Evolutionary conservation across 208 protist genomes (phyloP), one percentile per base, ranked within the genome.

Genomic region (Wallacemonas sp.): DNA sequence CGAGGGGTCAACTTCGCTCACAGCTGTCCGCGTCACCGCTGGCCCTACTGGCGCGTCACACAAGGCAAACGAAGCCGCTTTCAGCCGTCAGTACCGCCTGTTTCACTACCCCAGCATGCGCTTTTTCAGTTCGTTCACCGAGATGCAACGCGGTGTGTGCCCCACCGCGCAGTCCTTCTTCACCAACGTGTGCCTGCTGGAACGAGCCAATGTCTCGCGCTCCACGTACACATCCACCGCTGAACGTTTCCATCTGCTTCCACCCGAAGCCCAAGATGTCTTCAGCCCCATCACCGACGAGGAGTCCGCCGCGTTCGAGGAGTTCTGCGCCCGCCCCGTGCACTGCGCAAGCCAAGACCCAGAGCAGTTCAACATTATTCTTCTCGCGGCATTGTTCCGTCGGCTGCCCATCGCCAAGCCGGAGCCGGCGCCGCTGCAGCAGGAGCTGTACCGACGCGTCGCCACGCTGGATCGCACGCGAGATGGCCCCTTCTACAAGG

Each of bases 101-200:
- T 57, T 57, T 21, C 50, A 57, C 30, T 44, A 9, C 39, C 87
- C 87, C n/a, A 52, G 52, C 46, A 93, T 93, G 87, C 42, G 68
- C 8, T 69, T 83, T 41, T 93, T 93, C 68, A 33, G 66, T 41
- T 93, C 87, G 0, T 93, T 93, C 71, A 84, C 81, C 1, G 83
- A 93, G 38, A 93, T 93, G 87, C 81, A 91, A 57, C 77, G 70
- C 52, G 62, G 68, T 1, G 81, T 93, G 3, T 78, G 79, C 17
- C 87, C 87, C 21, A 93, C 83, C 9, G 83, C 73, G 32, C 63
- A 83, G 41, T 48, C 41, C 44, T 68, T 78, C 13, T 93, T 83
- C 64, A 34, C 75, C 3, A 55, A 55, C 26, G 48, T 85, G 24
- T 76, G 65, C 8, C 21, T 79, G 30, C 68, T 83, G 46, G 45